phyloP scores from a whole-genome alignment of 257 asterid genomes.

The Nicotiana attenuata region DNA sequence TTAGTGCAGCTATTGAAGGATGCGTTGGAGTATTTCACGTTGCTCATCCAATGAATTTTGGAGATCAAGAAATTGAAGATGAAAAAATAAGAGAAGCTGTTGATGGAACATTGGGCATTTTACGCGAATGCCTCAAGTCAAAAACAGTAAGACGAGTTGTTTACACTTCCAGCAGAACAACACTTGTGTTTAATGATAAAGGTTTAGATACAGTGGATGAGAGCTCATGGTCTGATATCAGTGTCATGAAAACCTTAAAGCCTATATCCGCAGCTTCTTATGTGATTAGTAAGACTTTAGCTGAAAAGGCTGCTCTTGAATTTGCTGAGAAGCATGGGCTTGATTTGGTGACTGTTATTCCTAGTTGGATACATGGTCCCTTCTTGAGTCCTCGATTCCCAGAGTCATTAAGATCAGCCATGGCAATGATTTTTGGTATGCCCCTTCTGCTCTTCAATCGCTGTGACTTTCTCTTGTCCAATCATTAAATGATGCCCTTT shows the following conservation, averaged over 20 bases:
- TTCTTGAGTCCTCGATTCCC: slow-evolving; percentile 45
- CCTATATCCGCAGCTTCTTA: slow-evolving; percentile 24
- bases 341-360: slow-evolving; percentile 41
- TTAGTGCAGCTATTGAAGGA: slow-evolving; percentile 45
- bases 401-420: slow-evolving; percentile 16
- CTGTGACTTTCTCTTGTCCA: neutral
- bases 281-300: slow-evolving; percentile 41
- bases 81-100: slow-evolving; percentile 21
- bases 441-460: neutral
- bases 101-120: slow-evolving; percentile 30
- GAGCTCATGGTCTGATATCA: slow-evolving; percentile 33
- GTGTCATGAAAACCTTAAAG: neutral
- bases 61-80: slow-evolving; percentile 42
- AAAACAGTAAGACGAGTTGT: slow-evolving; percentile 49
- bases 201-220: slow-evolving; percentile 26
- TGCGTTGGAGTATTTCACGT: slow-evolving; percentile 67
- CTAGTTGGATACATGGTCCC: slow-evolving; percentile 58
- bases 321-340: slow-evolving; percentile 41
- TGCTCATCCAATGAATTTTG: slow-evolving; percentile 63
- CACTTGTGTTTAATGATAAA: slow-evolving; percentile 16
- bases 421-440: slow-evolving; percentile 1
- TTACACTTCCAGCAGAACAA: slow-evolving; percentile 43
- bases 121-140: slow-evolving; percentile 39
- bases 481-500: neutral
- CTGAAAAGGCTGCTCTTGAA: slow-evolving; percentile 50